A percentile compares a stretch with the other conserved stretches of the same genome.
Conservation (phyloP, 495 filamentous ascomycete species). For the Neurospora sublineolata region DNA sequence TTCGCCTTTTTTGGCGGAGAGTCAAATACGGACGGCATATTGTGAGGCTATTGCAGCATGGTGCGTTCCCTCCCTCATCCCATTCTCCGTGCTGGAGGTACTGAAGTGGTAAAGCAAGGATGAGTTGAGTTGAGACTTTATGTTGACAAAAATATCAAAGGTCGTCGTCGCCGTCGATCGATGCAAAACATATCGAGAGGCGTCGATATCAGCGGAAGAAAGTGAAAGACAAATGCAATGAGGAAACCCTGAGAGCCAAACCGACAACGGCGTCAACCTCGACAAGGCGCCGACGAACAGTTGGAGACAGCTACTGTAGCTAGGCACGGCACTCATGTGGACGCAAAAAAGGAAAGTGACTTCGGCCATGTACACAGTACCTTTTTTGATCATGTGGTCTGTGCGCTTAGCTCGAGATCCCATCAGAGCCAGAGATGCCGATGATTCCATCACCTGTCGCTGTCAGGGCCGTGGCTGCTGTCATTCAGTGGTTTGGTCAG, state of each 20-base stretch:
- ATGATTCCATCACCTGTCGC: background rate
- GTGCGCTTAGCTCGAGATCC: background rate
- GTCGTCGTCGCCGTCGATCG: background rate
- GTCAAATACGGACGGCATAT: slow-evolving; percentile 33
- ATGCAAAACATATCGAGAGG: background rate
- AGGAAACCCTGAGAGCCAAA: background rate
- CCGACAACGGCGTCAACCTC: background rate
- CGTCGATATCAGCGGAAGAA: background rate
- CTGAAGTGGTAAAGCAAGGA: background rate
- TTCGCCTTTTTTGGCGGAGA: slow-evolving; percentile 38
- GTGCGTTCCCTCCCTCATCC: background rate
- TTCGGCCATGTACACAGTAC: background rate
- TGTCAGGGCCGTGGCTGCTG: background rate
- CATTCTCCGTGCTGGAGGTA: background rate
- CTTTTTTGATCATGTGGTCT: background rate
- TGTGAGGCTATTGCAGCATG: background rate
- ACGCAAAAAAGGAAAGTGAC: background rate
- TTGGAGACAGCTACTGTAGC: no score
- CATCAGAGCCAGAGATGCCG: background rate
- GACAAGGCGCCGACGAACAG: background rate
- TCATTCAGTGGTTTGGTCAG: background rate
- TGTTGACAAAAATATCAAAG: background rate
- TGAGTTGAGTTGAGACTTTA: background rate
- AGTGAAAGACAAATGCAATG: background rate
- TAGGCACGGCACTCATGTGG: background rate